Percentiles rank a stretch among this genome's conserved stretches.
These are phyloP conservation scores for Pseudopyrenochaeta lycopersici DNA, from an alignment of 2,329 filamentous ascomycete genomes.

Conservation along the genomic window DNA sequence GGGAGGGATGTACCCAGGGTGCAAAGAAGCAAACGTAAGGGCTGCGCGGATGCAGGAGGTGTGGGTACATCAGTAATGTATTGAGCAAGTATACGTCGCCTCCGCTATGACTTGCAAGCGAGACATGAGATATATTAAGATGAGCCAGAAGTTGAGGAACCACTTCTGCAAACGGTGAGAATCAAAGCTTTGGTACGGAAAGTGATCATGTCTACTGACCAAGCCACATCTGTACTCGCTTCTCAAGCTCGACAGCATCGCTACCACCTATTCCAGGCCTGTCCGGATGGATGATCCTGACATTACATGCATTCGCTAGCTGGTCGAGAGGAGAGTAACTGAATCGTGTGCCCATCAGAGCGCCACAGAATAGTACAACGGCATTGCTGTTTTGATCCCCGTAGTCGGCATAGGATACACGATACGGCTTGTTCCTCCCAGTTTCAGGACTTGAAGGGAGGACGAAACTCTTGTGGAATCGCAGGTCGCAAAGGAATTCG, in stretches of 20 bases:
- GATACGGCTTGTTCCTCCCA: conserved; percentile 25
- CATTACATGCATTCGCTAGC: conserved; percentile 33
- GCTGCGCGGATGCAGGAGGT: conserved; percentile 33
- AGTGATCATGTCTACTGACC: conserved; percentile 13
- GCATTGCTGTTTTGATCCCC: conserved; percentile 37
- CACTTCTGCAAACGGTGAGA: conserved; percentile 32
- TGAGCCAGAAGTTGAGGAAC: conserved; percentile 38
- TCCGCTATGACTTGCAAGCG: conserved; percentile 44
- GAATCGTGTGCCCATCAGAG: conserved; percentile 35
- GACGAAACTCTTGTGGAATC: conserved; percentile 35
- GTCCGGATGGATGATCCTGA: conserved; percentile 43
- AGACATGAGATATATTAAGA: conserved; percentile 38
- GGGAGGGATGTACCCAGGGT: conserved; percentile 42
- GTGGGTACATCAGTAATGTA: conserved; percentile 35
- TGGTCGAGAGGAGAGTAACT: conserved; percentile 38
- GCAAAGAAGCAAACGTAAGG: conserved; percentile 44
- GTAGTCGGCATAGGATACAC: conserved; percentile 41
- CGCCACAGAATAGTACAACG: conserved; percentile 42
- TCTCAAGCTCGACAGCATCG: conserved; percentile 31
- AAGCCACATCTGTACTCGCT: conserved; percentile 38
- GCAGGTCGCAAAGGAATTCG: conserved; percentile 40
- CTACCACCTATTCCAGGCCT: conserved; percentile 41
- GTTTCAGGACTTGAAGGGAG: conserved; percentile 33
- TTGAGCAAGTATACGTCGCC: conserved; percentile 43
- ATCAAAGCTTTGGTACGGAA: not conserved